Conservation (phyloP, 2,329 filamentous ascomycete species). For the Alternaria tenuissima region DNA sequence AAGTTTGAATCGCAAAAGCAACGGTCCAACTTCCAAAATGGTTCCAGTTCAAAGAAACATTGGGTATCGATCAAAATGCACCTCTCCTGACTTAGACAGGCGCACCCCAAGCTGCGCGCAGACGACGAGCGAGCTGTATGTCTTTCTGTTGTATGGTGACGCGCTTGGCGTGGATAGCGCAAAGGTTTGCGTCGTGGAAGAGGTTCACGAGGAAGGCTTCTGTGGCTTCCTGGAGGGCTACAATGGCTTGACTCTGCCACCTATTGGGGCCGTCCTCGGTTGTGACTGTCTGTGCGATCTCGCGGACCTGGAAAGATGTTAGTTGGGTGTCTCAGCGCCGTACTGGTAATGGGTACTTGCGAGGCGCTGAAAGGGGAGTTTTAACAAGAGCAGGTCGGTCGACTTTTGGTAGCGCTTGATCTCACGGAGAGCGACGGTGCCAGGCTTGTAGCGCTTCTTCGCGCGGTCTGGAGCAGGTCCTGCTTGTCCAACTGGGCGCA, state of each 20-base stretch:
- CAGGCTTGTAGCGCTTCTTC: constrained; percentile 58
- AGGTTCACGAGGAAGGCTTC: constrained; percentile 98
- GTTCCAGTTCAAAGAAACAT: constrained; percentile 8
- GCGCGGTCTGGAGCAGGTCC: constrained; percentile 45
- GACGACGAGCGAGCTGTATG: constrained; percentile 93
- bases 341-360: constrained; percentile 51
- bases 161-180: constrained; percentile 99
- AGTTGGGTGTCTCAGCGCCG: neutral
- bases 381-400: constrained; percentile 94
- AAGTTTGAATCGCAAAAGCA: neutral
- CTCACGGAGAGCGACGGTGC: constrained; percentile 96
- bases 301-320: constrained; percentile 69
- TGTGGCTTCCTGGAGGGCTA: constrained; percentile 96
- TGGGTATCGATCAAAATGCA: constrained; percentile 19
- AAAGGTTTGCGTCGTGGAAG: constrained; percentile 98
- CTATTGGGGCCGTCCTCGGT: constrained; percentile 68
- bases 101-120: constrained; percentile 75
- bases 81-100: constrained; percentile 31
- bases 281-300: constrained; percentile 77
- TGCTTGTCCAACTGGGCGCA: constrained; percentile 37
- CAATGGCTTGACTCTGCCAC: constrained; percentile 98
- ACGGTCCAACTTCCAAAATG: neutral
- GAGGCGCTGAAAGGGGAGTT: constrained; percentile 96
- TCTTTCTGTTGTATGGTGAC: constrained; percentile 98
- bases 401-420: constrained; percentile 98